A percentile compares a stretch with the other conserved stretches of the same genome.
Evolutionary conservation across 2,329 filamentous ascomycete species (phyloP).

Genomic region (Botrytis fabae): DNA sequence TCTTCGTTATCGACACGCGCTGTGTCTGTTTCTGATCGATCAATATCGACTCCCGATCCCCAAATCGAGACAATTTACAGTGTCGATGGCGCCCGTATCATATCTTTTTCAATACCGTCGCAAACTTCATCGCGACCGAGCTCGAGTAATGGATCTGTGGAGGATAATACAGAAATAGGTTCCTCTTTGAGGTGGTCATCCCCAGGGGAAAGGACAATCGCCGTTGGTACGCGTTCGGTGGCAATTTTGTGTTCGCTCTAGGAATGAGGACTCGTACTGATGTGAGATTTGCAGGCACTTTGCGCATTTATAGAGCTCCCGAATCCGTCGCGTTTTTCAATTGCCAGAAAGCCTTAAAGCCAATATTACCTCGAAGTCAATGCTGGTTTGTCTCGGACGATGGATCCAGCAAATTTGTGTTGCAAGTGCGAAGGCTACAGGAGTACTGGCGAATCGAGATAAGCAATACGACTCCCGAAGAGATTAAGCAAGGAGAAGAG

Average conservation of each 20-base stretch:
- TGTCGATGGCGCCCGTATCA: slow-evolving; percentile 41
- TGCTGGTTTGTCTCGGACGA: slow-evolving; percentile 86
- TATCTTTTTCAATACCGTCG: slow-evolving; percentile 54
- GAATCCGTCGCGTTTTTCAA: slow-evolving; percentile 86
- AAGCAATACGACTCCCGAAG: slow-evolving; percentile 63
- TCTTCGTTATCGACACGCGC: slow-evolving; percentile 31
- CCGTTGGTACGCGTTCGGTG: slow-evolving; percentile 58
- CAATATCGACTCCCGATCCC: slow-evolving; percentile 33
- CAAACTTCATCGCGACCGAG: slow-evolving; percentile 25
- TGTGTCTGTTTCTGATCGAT: slow-evolving; percentile 25
- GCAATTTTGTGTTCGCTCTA: slow-evolving; percentile 1
- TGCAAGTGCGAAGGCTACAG: slow-evolving; percentile 77
- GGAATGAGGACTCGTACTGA: slow-evolving; percentile 20
- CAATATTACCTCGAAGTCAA: slow-evolving; percentile 85
- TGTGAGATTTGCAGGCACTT: slow-evolving; percentile 54
- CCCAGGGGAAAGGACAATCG: slow-evolving; percentile 77
- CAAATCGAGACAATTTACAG: slow-evolving; percentile 40
- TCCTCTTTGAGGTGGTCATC: slow-evolving; percentile 73
- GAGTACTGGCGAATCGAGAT: slow-evolving; percentile 86
- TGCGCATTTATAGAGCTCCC: slow-evolving; percentile 83
- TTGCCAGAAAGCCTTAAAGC: slow-evolving; percentile 79
- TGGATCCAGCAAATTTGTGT: slow-evolving; percentile 73
- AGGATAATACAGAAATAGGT: slow-evolving; percentile 49
- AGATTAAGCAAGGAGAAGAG: slow-evolving; percentile 62
- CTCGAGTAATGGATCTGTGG: slow-evolving; percentile 37